Conservation (phyloP, 495 filamentous ascomycete genomes). For the Penicillium steckii region DNA sequence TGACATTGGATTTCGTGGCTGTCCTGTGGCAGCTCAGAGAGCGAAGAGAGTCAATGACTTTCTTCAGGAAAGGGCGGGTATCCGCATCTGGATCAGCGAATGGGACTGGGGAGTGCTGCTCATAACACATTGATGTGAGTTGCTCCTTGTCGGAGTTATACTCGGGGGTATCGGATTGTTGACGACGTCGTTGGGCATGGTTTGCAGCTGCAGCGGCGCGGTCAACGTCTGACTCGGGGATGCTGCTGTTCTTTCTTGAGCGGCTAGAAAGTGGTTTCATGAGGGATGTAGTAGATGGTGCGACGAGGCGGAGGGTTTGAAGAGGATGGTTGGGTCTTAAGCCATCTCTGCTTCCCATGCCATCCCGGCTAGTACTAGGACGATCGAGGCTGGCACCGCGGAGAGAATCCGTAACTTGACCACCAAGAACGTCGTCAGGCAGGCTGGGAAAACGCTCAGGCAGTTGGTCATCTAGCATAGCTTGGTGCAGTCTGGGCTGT, state of each 20-base stretch:
- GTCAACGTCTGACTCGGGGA: constrained; percentile 34
- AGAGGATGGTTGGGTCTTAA: constrained; percentile 23
- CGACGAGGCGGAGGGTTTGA: constrained; percentile 39
- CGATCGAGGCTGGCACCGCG: constrained; percentile 23
- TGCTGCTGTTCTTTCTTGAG: constrained; percentile 30
- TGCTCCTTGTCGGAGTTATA: constrained; percentile 27
- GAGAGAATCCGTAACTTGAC: constrained; percentile 7
- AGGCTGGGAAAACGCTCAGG: constrained; percentile 37
- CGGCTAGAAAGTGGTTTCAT: constrained; percentile 16
- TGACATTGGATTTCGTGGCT: constrained; percentile 21
- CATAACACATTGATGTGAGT: constrained; percentile 35
- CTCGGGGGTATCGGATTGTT: constrained; percentile 32
- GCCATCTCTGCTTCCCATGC: constrained; percentile 30
- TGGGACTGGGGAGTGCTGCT: constrained; percentile 29
- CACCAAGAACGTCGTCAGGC: constrained; percentile 23
- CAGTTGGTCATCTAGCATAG: constrained; percentile 19
- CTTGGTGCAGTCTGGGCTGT: constrained; percentile 34
- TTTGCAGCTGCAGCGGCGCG: constrained; percentile 39
- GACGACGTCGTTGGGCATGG: constrained; percentile 40
- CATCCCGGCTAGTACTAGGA: constrained; percentile 16
- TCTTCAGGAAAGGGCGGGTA: constrained; percentile 30
- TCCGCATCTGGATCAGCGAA: constrained; percentile 17
- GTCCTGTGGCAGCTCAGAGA: constrained; percentile 32
- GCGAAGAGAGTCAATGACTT: constrained; percentile 35
- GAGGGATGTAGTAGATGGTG: constrained; percentile 41